Evolutionary conservation across 2,329 filamentous ascomycete genomes (phyloP).

Genomic region (Clathrospora elynae): DNA sequence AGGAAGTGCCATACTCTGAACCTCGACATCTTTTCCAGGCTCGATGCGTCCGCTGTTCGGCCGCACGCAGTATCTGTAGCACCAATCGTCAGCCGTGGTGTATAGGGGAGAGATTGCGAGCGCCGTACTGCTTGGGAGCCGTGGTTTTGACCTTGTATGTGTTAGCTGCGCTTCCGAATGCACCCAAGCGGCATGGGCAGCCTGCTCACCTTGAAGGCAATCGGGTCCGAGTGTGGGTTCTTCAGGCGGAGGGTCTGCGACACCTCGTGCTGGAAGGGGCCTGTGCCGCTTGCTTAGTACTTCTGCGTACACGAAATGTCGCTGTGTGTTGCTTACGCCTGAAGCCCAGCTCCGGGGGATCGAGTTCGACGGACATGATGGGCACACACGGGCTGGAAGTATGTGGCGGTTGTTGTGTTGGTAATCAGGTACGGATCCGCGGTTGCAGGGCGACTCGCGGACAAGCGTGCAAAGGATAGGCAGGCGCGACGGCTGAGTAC

Average conservation of each 20-base stretch:
- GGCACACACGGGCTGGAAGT: slow-evolving; percentile 15
- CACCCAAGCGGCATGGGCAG: too few species aligned
- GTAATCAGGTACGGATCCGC: slow-evolving; percentile 34
- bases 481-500: slow-evolving; percentile 10
- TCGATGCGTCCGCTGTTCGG: slow-evolving; percentile 97
- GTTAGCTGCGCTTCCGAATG: slow-evolving; percentile 15
- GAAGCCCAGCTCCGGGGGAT: slow-evolving; percentile 90
- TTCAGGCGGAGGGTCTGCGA: slow-evolving; percentile 64
- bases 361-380: slow-evolving; percentile 92
- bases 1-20: slow-evolving; percentile 70
- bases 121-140: slow-evolving; percentile 91
- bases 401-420: slow-evolving; percentile 30
- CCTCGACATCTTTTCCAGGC: slow-evolving; percentile 85
- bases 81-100: slow-evolving; percentile 26
- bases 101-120: slow-evolving; percentile 20
- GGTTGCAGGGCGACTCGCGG: slow-evolving; percentile 22
- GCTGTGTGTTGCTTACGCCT: slow-evolving; percentile 67
- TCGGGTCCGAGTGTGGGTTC: slow-evolving; percentile 62
- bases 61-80: slow-evolving; percentile 87
- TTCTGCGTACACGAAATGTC: neutral
- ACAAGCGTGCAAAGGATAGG: slow-evolving; percentile 14
- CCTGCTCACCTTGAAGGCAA: slow-evolving; percentile 67
- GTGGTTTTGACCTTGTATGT: slow-evolving; percentile 88
- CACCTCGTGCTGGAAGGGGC: slow-evolving; percentile 68
- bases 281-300: slow-evolving; percentile 50